Percentiles rank a stretch among this genome's conserved stretches.
These are phyloP conservation scores for Talaromyces thailandensis DNA, from an alignment of 495 filamentous ascomycete species.

Conservation along the genomic window DNA sequence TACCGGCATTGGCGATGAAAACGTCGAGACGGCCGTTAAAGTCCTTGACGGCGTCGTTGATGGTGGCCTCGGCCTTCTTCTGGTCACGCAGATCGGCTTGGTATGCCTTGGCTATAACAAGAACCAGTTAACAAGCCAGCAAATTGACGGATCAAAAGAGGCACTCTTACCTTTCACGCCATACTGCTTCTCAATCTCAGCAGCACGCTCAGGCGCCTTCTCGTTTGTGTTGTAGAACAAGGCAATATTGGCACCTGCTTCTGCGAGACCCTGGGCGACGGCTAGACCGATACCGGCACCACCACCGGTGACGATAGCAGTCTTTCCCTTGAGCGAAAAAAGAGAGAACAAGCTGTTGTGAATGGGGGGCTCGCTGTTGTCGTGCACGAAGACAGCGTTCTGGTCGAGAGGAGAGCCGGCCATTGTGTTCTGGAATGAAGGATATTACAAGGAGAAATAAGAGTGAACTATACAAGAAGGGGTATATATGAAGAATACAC, in stretches of 20 bases:
- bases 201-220: constrained; percentile 59
- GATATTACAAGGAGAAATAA: neutral
- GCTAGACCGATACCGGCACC: constrained; percentile 74
- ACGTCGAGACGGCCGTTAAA: constrained; percentile 70
- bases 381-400: constrained; percentile 48
- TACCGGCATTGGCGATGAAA: constrained; percentile 74
- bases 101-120: constrained; percentile 59
- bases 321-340: constrained; percentile 76
- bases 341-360: constrained; percentile 60
- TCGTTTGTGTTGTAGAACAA: constrained; percentile 80
- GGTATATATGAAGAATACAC: neutral
- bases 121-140: neutral
- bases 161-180: constrained; percentile 61
- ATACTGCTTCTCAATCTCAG: constrained; percentile 61
- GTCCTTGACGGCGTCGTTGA: constrained; percentile 53
- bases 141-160: neutral
- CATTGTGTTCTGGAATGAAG: constrained; percentile 16
- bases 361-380: constrained; percentile 50
- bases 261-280: constrained; percentile 68
- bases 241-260: constrained; percentile 80
- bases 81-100: constrained; percentile 57
- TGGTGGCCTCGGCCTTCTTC: constrained; percentile 45
- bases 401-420: constrained; percentile 24
- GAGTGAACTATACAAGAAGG: neutral
- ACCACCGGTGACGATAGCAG: constrained; percentile 76